These are phyloP conservation scores for Cercospora zeae-maydis DNA, from an alignment of 2,329 filamentous ascomycete genomes.

Conservation along the genomic window DNA sequence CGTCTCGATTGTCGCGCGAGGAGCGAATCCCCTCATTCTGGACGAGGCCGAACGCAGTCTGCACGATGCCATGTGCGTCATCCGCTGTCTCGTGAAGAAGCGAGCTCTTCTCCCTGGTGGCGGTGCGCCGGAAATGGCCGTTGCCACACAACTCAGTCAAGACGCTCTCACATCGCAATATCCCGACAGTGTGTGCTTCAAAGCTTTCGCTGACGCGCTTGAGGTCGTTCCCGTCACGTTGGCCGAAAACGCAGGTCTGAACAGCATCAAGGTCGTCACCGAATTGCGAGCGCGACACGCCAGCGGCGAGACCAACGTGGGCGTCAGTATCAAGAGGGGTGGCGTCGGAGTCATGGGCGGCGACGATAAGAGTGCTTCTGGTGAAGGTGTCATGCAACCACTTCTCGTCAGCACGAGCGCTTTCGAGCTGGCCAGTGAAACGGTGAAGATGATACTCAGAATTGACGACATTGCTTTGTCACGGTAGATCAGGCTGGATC, in stretches of 20 bases:
- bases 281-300: conserved; percentile 92
- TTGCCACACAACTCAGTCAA: conserved; percentile 79
- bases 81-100: conserved; percentile 98
- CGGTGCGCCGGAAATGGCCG: conserved; percentile 94
- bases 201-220: conserved; percentile 95
- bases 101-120: conserved; percentile 97
- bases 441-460: conserved; percentile 87
- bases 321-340: conserved; percentile 95
- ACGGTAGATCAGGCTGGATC: conserved; percentile 24
- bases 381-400: conserved; percentile 77
- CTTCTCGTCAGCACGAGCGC: conserved; percentile 95
- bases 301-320: conserved; percentile 90
- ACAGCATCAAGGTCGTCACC: conserved; percentile 98
- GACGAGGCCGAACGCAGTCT: conserved; percentile 96
- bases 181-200: conserved; percentile 97
- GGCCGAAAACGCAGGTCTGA: conserved; percentile 94
- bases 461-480: conserved; percentile 63
- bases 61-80: conserved; percentile 95
- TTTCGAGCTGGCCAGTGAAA: conserved; percentile 94
- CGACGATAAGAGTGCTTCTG: conserved; percentile 31
- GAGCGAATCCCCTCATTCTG: conserved; percentile 88
- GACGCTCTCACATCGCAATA: conserved; percentile 79
- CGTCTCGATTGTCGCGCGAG: conserved; percentile 88
- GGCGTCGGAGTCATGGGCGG: conserved; percentile 92
- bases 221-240: conserved; percentile 96